phyloP scores from a whole-genome alignment of 495 filamentous ascomycete species.

The Letharia lupina region DNA sequence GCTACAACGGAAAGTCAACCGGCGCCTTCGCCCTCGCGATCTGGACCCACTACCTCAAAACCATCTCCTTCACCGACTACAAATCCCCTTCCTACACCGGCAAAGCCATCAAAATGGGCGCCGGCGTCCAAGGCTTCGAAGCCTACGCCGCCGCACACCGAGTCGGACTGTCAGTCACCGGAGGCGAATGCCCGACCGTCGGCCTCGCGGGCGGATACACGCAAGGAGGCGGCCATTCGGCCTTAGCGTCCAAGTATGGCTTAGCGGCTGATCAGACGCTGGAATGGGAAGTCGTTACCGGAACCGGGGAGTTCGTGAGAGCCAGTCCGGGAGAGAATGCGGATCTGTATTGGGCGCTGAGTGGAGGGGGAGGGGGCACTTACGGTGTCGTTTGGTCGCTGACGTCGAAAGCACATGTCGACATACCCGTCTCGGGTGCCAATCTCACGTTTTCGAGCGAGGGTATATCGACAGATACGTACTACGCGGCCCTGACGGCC shows the following conservation, averaged over 20 bases:
- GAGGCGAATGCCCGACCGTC: constrained; percentile 19
- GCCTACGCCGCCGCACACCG: constrained; percentile 36
- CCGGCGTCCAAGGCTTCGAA: constrained; percentile 42
- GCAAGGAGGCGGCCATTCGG: constrained; percentile 54
- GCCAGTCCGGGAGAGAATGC: constrained; percentile 47
- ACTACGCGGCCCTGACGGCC: constrained; percentile 28
- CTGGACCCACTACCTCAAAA: constrained; percentile 55
- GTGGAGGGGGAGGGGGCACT: constrained; percentile 56
- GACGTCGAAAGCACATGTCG: constrained; percentile 37
- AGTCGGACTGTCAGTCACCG: constrained; percentile 1
- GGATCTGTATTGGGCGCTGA: constrained; percentile 61
- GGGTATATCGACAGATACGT: constrained; percentile 26
- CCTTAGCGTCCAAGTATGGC: constrained; percentile 45
- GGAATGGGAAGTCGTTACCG: constrained; percentile 53
- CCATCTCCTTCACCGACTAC: constrained; percentile 32
- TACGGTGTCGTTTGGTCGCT: constrained; percentile 54
- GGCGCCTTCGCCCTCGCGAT: constrained; percentile 48
- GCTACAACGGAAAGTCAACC: constrained; percentile 49
- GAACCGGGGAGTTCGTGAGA: constrained; percentile 39
- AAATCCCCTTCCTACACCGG: constrained; percentile 32
- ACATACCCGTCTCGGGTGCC: constrained; percentile 8
- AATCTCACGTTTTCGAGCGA: constrained; percentile 14
- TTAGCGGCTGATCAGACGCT: constrained; percentile 57
- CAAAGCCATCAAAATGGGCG: constrained; percentile 42
- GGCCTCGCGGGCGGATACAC: constrained; percentile 46